Evolutionary conservation across 345 rosid species (phyloP).

Genomic region (Orychophragmus violaceus): DNA sequence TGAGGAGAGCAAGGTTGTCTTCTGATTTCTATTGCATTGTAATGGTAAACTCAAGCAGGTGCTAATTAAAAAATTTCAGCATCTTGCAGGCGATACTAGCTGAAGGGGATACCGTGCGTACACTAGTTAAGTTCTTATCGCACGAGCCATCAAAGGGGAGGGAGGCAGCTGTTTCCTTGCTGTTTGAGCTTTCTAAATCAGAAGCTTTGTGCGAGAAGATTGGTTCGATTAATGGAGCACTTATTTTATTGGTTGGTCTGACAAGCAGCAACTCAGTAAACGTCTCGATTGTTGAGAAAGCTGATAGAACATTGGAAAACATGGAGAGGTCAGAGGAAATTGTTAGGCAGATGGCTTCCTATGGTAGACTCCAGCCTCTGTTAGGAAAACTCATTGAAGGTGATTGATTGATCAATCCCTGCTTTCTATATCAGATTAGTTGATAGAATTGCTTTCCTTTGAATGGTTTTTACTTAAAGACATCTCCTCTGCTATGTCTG

Average conservation of each 20-base stretch:
- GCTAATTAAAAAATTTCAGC: slow-evolving; percentile 20
- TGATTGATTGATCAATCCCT: slow-evolving; percentile 22
- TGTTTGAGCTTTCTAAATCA: slow-evolving; percentile 89
- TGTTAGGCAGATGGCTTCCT: slow-evolving; percentile 93
- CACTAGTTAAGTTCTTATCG: slow-evolving; percentile 78
- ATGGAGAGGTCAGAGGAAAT: slow-evolving; percentile 73
- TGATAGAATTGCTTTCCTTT: neutral
- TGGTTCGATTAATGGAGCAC: slow-evolving; percentile 88
- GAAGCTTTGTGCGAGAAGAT: slow-evolving; percentile 85
- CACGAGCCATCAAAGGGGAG: slow-evolving; percentile 84
- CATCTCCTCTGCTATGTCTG: neutral
- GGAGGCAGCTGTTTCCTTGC: slow-evolving; percentile 87
- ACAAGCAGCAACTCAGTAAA: slow-evolving; percentile 82
- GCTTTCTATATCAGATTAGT: neutral
- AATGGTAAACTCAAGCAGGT: neutral
- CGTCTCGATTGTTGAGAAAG: slow-evolving; percentile 71
- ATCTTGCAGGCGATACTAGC: slow-evolving; percentile 67
- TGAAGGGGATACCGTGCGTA: slow-evolving; percentile 93
- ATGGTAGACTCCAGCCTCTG: slow-evolving; percentile 87
- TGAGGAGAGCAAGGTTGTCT: slow-evolving; percentile 9
- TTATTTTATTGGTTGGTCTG: slow-evolving; percentile 90
- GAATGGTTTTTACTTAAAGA: neutral
- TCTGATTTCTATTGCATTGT: neutral
- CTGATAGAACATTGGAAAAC: slow-evolving; percentile 78
- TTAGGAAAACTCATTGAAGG: slow-evolving; percentile 81